Base-by-base conservation (phyloP, 805 yeast species). In the Phaffomyces thermotolerans region DNA sequence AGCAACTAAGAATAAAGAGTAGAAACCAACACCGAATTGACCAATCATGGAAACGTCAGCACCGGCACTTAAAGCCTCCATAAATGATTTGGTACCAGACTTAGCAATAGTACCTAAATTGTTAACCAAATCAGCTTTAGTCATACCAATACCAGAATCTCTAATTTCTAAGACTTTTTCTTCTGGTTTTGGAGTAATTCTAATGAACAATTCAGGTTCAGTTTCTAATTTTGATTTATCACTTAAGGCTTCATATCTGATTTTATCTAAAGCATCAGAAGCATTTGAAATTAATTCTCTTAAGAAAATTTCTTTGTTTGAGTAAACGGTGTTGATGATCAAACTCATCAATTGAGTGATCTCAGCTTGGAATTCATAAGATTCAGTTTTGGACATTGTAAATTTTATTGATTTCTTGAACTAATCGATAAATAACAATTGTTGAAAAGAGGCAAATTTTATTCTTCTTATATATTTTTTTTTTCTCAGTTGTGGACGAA, bases 11-110 rank as follows among this genome's bases (percentile, higher is more conserved):
- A 93, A 93, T 57, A 91, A 78, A 44, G 99, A 93, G 84, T 93
- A 93, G 91, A 93, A 93, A 82, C 99, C 99, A 60, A 93, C 99
- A 89, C 99, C 99, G 77, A 93, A 93, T 76, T 93, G 99, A 80
- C 99, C 99, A 75, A 93, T 93, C 99, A 93, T 93, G 53, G 98
- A 90, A 52, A 93, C 97, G 70, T 93, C 99, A 50, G 99, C 99
- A 75, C 99, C 99, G 54, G 97, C 98, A 55, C 95, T 84, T 56
- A 95, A 78, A 56, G 99, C 99, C 76, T 93, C 99, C 99, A 93
- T 93, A 72, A 93, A 93, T 59, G 95, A 88, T 77, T 93, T 93
- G 60, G 99, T 93, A 75, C 99, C 99, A 56, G 99, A 93, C 76
- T 93, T 93, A 66, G 99, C 99, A 67, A 93, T 93, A 56, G 98